phyloP scores from a whole-genome alignment of 2,329 filamentous ascomycete species.

The Colletotrichum liaoningense region DNA sequence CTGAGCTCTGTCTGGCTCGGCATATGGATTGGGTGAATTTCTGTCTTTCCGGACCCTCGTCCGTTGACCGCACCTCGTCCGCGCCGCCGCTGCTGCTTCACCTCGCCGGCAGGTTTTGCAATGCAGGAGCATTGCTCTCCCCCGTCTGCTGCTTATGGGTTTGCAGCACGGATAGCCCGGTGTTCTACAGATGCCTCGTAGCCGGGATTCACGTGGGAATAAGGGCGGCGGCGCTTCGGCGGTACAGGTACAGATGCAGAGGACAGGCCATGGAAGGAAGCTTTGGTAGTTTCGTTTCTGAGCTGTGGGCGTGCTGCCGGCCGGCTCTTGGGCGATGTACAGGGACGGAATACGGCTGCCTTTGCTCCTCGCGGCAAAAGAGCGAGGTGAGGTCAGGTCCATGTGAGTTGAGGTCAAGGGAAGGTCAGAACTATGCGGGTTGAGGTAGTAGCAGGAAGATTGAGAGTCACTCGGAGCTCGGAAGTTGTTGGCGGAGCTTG shows the following conservation, averaged over 20 bases:
- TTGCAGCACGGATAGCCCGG: neutral
- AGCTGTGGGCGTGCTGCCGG: neutral
- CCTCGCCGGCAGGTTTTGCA: neutral
- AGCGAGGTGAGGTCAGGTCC: neutral
- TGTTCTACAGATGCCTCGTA: neutral
- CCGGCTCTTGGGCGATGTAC: neutral
- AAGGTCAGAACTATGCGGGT: neutral
- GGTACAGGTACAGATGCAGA: neutral
- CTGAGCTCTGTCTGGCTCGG: conserved; percentile 6
- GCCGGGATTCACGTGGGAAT: conserved; percentile 20
- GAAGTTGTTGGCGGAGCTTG: neutral
- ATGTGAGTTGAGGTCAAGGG: neutral
- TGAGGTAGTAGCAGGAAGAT: neutral
- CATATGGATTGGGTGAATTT: conserved; percentile 18
- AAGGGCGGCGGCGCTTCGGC: neutral
- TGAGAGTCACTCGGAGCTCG: neutral
- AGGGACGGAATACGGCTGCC: neutral
- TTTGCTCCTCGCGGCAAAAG: neutral
- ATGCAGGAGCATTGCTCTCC: neutral
- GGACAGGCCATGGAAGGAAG: neutral
- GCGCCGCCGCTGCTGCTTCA: neutral
- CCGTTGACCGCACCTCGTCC: neutral
- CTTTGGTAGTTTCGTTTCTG: neutral
- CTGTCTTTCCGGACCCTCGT: conserved; percentile 16
- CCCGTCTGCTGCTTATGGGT: neutral